Conservation (phyloP, 108 stramenopile species). For the Conticribra weissflogii region DNA sequence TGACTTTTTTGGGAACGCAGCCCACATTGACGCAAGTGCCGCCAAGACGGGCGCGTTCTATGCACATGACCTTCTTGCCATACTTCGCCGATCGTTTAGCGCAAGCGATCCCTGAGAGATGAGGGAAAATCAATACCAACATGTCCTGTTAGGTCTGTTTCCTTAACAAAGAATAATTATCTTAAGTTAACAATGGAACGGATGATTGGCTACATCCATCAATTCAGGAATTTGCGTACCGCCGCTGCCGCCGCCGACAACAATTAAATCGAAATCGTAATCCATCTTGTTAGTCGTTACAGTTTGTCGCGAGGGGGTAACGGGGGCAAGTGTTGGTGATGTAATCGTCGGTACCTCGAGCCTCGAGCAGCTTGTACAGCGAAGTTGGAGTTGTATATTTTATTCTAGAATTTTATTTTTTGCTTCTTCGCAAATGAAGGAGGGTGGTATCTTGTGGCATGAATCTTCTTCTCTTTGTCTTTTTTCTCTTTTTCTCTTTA, state of each 20-base stretch:
- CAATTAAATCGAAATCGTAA: conserved; percentile 71
- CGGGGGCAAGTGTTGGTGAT: no score
- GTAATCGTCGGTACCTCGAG: no score
- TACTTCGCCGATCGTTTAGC: conserved; percentile 49
- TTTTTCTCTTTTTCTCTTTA: no score
- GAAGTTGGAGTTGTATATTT: no score
- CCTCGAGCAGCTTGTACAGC: no score
- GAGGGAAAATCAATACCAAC: not conserved
- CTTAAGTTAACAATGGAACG: not conserved
- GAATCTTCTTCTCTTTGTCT: no score
- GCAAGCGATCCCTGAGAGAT: conserved; percentile 32
- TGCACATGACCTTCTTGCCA: conserved; percentile 30
- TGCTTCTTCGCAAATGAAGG: no score
- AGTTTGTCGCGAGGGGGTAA: no score
- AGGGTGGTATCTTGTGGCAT: no score
- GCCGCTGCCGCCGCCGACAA: conserved; percentile 64
- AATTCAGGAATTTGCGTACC: conserved; percentile 5
- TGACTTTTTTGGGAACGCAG: conserved; percentile 98
- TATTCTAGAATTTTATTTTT: no score
- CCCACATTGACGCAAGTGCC: conserved; percentile 99
- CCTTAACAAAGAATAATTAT: not conserved
- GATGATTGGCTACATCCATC: not conserved
- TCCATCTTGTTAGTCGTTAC: no score
- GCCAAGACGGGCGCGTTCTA: conserved; percentile 65
- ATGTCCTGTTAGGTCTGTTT: not conserved